These are phyloP conservation scores for Penicillium sp. DNA, from an alignment of 2,329 filamentous ascomycete species.

Conservation along the genomic window DNA sequence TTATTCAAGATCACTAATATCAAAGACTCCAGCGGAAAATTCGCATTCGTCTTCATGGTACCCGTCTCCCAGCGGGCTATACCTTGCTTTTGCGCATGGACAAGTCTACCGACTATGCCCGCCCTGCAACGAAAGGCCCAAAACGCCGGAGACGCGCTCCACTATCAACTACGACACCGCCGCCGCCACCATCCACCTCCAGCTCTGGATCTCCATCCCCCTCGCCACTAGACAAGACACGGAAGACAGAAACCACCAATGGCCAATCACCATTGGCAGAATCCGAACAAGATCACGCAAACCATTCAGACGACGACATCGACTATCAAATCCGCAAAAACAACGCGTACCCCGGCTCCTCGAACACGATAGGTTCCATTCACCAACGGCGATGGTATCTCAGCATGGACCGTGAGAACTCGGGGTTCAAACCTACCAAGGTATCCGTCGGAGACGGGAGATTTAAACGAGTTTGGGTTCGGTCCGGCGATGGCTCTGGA, in stretches of 20 bases:
- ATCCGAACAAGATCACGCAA: slow-evolving; percentile 4
- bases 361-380: slow-evolving; percentile 66
- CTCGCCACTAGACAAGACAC: background rate
- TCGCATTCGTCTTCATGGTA: slow-evolving; percentile 57
- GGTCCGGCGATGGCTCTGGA: slow-evolving; percentile 17
- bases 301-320: slow-evolving; percentile 33
- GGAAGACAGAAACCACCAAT: background rate
- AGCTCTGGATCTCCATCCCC: slow-evolving; percentile 25
- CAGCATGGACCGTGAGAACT: slow-evolving; percentile 61
- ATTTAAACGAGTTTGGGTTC: slow-evolving; percentile 32
- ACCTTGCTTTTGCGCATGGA: slow-evolving; percentile 57
- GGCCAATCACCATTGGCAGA: background rate
- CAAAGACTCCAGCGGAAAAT: slow-evolving; percentile 54
- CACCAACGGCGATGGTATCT: slow-evolving; percentile 70
- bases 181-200: slow-evolving; percentile 14
- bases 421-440: slow-evolving; percentile 53
- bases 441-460: slow-evolving; percentile 12
- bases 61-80: slow-evolving; percentile 56
- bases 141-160: slow-evolving; percentile 24
- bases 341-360: slow-evolving; percentile 68
- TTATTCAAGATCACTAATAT: background rate
- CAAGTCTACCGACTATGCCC: slow-evolving; percentile 24
- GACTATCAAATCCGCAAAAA: slow-evolving; percentile 58
- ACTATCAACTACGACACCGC: background rate
- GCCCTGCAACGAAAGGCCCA: slow-evolving; percentile 18